Evolutionary conservation across 306 rosid species (phyloP).

Genomic region (Herpetospermum pedunculosum): DNA sequence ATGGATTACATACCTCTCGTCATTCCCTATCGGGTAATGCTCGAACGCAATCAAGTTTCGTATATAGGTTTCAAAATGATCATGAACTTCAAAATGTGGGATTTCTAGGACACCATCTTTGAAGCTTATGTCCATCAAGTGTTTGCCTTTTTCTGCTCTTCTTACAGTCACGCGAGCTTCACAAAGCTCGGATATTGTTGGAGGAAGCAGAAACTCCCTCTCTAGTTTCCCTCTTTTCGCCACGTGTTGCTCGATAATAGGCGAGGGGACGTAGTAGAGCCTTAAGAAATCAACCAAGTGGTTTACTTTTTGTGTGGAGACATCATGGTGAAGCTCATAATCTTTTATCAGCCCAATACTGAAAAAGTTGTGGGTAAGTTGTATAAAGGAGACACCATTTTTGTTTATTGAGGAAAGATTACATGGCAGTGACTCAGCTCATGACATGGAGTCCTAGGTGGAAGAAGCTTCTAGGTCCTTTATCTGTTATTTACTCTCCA

Average conservation of each 20-base stretch:
- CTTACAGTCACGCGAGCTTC: not conserved
- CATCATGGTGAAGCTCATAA: not conserved
- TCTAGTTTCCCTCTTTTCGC: no score
- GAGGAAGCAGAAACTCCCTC: not conserved
- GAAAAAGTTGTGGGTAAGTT: no score
- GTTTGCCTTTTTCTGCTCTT: not conserved
- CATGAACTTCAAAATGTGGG: not conserved
- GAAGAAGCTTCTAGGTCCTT: no score
- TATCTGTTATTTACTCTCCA: no score
- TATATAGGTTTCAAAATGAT: not conserved
- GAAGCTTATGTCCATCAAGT: not conserved
- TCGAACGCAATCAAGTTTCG: not conserved
- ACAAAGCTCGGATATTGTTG: not conserved
- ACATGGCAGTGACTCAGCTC: no score
- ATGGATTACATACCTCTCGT: not conserved
- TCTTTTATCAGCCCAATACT: no score
- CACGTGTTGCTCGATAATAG: no score
- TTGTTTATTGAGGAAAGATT: no score
- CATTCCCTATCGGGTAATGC: fast-evolving
- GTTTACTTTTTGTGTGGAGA: no score
- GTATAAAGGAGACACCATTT: no score
- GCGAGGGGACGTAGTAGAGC: not conserved
- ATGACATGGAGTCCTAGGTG: no score
- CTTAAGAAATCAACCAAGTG: not conserved
- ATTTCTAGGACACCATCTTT: not conserved